A percentile compares a stretch with the other conserved stretches of the same genome.
These are phyloP conservation scores for Suillus tomentosus DNA, from an alignment of 768 basidiomycete species.

Conservation along the genomic window DNA sequence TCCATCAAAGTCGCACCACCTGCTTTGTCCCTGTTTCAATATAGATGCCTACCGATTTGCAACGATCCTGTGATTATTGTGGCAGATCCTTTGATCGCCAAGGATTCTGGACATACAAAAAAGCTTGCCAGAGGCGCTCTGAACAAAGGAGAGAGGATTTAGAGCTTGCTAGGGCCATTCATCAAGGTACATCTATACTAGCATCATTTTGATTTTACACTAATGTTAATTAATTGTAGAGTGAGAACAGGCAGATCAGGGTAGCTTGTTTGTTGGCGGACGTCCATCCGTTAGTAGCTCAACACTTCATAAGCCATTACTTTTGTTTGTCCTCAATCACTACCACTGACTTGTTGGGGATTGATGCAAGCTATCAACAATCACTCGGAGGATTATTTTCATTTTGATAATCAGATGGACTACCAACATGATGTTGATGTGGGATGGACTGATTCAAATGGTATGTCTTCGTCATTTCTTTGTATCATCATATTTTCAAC, in stretches of 20 bases:
- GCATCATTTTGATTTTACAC: too few species aligned
- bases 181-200: background rate
- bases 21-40: background rate
- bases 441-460: background rate
- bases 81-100: background rate
- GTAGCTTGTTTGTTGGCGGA: background rate
- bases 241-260: background rate
- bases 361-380: background rate
- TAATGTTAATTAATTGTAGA: background rate
- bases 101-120: background rate
- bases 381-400: background rate
- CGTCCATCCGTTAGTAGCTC: background rate
- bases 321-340: background rate
- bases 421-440: background rate
- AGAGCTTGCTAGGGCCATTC: background rate
- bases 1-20: background rate
- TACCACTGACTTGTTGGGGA: background rate
- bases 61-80: background rate
- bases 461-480: background rate
- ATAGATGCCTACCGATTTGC: background rate
- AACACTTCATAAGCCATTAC: background rate
- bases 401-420: background rate
- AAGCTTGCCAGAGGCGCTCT: background rate
- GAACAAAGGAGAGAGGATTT: background rate
- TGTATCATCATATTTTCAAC: background rate